Evolutionary conservation across 2,329 filamentous ascomycete genomes (phyloP), one percentile per base, ranked within the genome.

Genomic region (Leptographium lundbergii): DNA sequence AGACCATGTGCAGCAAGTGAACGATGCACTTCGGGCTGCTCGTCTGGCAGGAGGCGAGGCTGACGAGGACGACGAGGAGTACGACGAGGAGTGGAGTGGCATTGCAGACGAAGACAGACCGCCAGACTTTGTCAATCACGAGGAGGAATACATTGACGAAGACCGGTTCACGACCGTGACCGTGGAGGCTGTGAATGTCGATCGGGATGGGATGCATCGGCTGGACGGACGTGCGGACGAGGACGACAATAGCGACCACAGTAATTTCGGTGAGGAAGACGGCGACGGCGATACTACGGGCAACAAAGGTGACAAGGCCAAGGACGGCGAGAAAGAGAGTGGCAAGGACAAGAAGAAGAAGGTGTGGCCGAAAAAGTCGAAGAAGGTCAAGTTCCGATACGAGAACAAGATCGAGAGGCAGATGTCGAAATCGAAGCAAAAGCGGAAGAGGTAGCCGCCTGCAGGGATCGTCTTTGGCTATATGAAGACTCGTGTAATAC

Each of bases 131-230:
- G 73, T 94, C 52, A 85, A 95, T 69, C 85, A 89, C 65, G 88
- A 96, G 70, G 91, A 92, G 65, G 91, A 97, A 71, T 99, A 96
- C 73, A 82, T 96, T 64, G 94, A 99, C 71, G 94, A 97, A 70
- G 92, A 96, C 71, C 88, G 88, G 69, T 96, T 90, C 70, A 97
- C 94, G 0, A 96, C 90, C 0, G 94, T 99, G 29, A 96, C 89
- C 0, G 85, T 99, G 1, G 92, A 96, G 70, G 87, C 88, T 13
- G 90, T 99, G 65, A 87, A 86, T 63, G 81, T 95, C 19, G 86
- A 87, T 14, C 82, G 83, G 64, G 84, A 91, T 59, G 89, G 89
- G 0, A 74, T 95, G 54, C 78, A 82, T 60, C 85, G 81, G 65
- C 76, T 77, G 13, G 55, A 58, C 6, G 59, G 59, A 14, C 48